phyloP scores from a whole-genome alignment of 2,329 filamentous ascomycete species.

The Tolypocladium ovalisporum region DNA sequence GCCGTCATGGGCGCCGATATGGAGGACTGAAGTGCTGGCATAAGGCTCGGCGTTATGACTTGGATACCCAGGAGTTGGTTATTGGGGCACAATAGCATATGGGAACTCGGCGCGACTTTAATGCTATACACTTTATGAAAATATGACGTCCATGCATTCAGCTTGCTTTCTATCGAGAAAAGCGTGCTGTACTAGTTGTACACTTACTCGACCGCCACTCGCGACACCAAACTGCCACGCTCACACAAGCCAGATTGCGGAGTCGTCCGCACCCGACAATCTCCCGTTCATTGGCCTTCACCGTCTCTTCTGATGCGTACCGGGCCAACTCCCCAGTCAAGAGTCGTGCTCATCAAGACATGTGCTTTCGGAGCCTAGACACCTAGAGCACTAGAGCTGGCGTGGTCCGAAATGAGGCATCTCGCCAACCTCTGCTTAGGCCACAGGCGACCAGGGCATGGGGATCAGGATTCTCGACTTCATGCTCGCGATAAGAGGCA shows the following conservation, averaged over 20 bases:
- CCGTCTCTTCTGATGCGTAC: no score
- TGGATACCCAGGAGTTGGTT: slow-evolving; percentile 13
- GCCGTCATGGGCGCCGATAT: slow-evolving; percentile 61
- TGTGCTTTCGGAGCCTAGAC: neutral
- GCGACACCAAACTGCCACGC: slow-evolving; percentile 4
- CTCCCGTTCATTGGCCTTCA: neutral
- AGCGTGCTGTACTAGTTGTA: slow-evolving; percentile 1
- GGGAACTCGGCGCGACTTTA: neutral
- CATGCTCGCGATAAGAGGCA: slow-evolving; percentile 94
- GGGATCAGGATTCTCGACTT: slow-evolving; percentile 87
- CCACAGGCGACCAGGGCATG: slow-evolving; percentile 93
- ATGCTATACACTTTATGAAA: neutral
- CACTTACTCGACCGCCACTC: slow-evolving; percentile 1
- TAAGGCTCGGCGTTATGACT: neutral
- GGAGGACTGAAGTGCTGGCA: slow-evolving; percentile 6
- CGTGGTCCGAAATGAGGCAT: neutral
- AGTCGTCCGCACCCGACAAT: neutral
- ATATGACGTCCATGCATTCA: neutral
- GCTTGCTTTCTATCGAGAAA: neutral
- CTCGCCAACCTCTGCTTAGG: slow-evolving; percentile 32
- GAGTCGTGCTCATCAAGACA: neutral
- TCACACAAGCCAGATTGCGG: neutral
- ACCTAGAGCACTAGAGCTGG: neutral
- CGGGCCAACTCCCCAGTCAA: neutral
- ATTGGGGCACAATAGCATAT: neutral